Evolutionary conservation across 2,329 filamentous ascomycete genomes (phyloP).

Genomic region (Fusarium irregulare): DNA sequence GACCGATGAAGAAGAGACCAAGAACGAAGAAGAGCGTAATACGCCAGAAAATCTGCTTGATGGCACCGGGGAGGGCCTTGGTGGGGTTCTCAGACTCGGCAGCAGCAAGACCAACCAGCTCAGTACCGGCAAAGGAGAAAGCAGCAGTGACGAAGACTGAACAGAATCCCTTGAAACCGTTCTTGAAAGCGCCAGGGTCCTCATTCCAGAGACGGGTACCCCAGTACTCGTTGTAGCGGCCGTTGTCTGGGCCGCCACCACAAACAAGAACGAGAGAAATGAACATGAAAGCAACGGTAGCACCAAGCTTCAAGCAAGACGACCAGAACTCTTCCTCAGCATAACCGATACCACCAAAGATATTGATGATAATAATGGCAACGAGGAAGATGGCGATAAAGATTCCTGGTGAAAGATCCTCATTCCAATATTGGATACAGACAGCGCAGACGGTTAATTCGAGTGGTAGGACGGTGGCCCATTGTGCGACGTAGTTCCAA

Average conservation of each 20-base stretch:
- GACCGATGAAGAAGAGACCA: slow-evolving; percentile 61
- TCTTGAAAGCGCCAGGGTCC: slow-evolving; percentile 66
- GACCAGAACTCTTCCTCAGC: slow-evolving; percentile 68
- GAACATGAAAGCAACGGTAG: slow-evolving; percentile 71
- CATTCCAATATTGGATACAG: slow-evolving; percentile 64
- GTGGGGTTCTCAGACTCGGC: slow-evolving; percentile 75
- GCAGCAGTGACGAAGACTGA: slow-evolving; percentile 78
- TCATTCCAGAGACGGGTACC: slow-evolving; percentile 53
- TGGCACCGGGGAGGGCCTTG: slow-evolving; percentile 78
- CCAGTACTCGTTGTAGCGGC: slow-evolving; percentile 57
- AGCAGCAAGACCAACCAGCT: slow-evolving; percentile 76
- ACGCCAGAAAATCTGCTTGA: slow-evolving; percentile 76
- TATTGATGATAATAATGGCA: slow-evolving; percentile 62
- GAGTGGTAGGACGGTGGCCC: slow-evolving; percentile 62
- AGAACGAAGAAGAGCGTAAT: slow-evolving; percentile 63
- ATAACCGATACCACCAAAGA: slow-evolving; percentile 66
- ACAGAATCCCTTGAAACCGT: slow-evolving; percentile 78
- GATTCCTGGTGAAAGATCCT: slow-evolving; percentile 59
- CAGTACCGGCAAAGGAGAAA: slow-evolving; percentile 76
- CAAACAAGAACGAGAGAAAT: slow-evolving; percentile 67
- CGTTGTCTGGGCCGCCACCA: slow-evolving; percentile 65
- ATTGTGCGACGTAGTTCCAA: slow-evolving; percentile 59
- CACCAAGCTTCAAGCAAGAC: slow-evolving; percentile 65
- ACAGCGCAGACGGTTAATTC: slow-evolving; percentile 64
- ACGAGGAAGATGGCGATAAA: slow-evolving; percentile 67